These are phyloP conservation scores for Tylopilus sp. DNA, from an alignment of 768 basidiomycete species.

Conservation along the genomic window DNA sequence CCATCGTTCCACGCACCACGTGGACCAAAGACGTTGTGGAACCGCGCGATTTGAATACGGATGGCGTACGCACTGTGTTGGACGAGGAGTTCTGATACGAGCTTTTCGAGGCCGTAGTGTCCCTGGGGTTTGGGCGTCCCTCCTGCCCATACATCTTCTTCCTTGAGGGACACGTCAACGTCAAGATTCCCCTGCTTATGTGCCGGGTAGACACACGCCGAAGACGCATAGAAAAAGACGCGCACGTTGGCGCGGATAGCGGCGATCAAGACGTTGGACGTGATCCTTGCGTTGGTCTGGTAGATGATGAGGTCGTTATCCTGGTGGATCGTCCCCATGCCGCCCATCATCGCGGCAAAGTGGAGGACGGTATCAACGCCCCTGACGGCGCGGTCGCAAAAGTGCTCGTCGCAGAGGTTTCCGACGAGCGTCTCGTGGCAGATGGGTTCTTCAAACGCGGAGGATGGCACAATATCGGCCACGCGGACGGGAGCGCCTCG, in stretches of 20 bases:
- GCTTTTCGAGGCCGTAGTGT: slow-evolving; percentile 59
- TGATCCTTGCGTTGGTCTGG: slow-evolving; percentile 47
- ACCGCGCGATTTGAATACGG: slow-evolving; percentile 46
- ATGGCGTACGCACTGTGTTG: slow-evolving; percentile 31
- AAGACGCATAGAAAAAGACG: slow-evolving; percentile 53
- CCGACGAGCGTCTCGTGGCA: slow-evolving; percentile 40
- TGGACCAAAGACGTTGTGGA: slow-evolving; percentile 60
- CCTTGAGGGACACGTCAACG: slow-evolving; percentile 43
- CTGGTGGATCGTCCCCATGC: slow-evolving; percentile 59
- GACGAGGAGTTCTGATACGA: slow-evolving; percentile 46
- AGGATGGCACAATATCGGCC: slow-evolving; percentile 35
- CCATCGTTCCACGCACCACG: slow-evolving; percentile 51
- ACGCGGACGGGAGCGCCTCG: slow-evolving; percentile 39
- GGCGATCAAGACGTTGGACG: slow-evolving; percentile 43
- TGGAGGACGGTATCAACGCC: slow-evolving; percentile 47
- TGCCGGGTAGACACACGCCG: slow-evolving; percentile 56
- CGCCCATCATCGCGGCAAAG: slow-evolving; percentile 61
- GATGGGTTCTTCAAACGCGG: slow-evolving; percentile 19
- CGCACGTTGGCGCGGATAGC: slow-evolving; percentile 36
- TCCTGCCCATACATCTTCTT: slow-evolving; percentile 42
- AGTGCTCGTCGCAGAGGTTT: slow-evolving; percentile 42
- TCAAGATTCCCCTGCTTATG: slow-evolving; percentile 33
- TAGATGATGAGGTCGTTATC: slow-evolving; percentile 50
- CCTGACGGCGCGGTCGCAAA: slow-evolving; percentile 37
- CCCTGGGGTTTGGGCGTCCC: slow-evolving; percentile 45